Conservation (phyloP, 768 basidiomycete species). For the Rhodotorula kratochvilovae region DNA sequence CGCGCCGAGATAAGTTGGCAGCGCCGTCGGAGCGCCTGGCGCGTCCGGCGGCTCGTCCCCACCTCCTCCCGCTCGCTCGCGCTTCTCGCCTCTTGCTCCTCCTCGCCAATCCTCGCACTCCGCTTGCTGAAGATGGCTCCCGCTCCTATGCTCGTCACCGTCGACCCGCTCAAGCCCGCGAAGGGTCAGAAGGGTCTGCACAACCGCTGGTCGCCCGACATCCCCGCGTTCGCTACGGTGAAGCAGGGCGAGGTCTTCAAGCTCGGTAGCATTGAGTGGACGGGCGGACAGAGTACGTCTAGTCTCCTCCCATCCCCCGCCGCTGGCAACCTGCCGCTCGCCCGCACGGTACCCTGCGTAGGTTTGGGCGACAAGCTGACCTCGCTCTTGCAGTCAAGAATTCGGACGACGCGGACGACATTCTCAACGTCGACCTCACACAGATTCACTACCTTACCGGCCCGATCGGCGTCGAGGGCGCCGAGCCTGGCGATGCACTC, state of each 20-base stretch:
- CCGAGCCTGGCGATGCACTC: slow-evolving; percentile 72
- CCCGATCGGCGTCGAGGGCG: slow-evolving; percentile 67
- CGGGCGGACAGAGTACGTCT: slow-evolving; percentile 55
- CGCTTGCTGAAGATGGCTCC: slow-evolving; percentile 31
- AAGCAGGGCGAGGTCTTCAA: slow-evolving; percentile 67
- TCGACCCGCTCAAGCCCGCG: slow-evolving; percentile 64
- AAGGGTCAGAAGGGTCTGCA: slow-evolving; percentile 56
- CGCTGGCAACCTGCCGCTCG: too few relatives aligned
- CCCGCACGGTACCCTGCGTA: too few relatives aligned
- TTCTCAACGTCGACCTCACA: slow-evolving; percentile 62
- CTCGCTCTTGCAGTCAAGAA: background rate
- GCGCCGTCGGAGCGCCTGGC: too few relatives aligned
- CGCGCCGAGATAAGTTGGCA: too few relatives aligned
- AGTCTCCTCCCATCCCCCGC: slow-evolving; percentile 40
- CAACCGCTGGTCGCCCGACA: slow-evolving; percentile 52
- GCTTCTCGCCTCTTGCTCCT: background rate
- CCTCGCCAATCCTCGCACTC: background rate
- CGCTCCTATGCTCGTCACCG: slow-evolving; percentile 60
- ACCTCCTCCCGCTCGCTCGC: background rate
- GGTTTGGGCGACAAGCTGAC: too few relatives aligned
- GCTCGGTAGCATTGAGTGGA: slow-evolving; percentile 60
- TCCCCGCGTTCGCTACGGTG: slow-evolving; percentile 60
- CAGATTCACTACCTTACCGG: slow-evolving; percentile 72
- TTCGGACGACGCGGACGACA: slow-evolving; percentile 54
- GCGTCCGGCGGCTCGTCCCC: too few relatives aligned